phyloP scores from a whole-genome alignment of 352 stramenopile species.

The Phytophthora gonapodyides region DNA sequence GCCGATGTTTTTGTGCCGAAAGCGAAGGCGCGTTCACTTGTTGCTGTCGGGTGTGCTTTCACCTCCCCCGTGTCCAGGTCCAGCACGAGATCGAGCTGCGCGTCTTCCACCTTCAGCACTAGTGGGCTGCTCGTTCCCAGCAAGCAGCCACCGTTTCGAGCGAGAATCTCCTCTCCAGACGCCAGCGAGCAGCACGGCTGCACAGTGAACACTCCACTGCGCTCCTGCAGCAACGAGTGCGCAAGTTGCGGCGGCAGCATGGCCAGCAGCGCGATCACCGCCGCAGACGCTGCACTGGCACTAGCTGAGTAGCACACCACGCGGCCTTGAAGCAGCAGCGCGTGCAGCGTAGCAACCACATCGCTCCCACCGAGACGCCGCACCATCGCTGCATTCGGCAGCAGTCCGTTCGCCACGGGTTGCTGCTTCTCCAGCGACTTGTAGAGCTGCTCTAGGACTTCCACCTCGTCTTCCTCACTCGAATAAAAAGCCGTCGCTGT shows the following conservation, averaged over 20 bases:
- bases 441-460: slow-evolving; percentile 38
- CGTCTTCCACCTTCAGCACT: slow-evolving; percentile 52
- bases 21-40: slow-evolving; percentile 54
- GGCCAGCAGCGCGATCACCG: slow-evolving; percentile 55
- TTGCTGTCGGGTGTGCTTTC: slow-evolving; percentile 54
- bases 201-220: slow-evolving; percentile 39
- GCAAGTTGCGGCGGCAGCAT: slow-evolving; percentile 54
- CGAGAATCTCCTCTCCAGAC: slow-evolving; percentile 39
- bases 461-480: slow-evolving; percentile 30
- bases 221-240: slow-evolving; percentile 26
- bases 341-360: slow-evolving; percentile 66
- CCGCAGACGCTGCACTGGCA: slow-evolving; percentile 52
- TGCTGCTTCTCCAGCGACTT: slow-evolving; percentile 50
- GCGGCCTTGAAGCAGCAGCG: slow-evolving; percentile 75
- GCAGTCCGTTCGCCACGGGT: slow-evolving; percentile 36
- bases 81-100: slow-evolving; percentile 60
- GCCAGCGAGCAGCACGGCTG: slow-evolving; percentile 52
- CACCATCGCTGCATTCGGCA: slow-evolving; percentile 57
- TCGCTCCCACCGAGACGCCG: slow-evolving; percentile 55
- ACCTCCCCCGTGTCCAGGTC: slow-evolving; percentile 63
- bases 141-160: slow-evolving; percentile 46
- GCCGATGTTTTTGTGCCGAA: slow-evolving; percentile 49
- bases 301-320: slow-evolving; percentile 78
- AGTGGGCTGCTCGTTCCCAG: slow-evolving; percentile 60
- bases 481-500: slow-evolving; percentile 42